Conservation (phyloP, 2,329 filamentous ascomycete genomes). For the Cadophora sp. region DNA sequence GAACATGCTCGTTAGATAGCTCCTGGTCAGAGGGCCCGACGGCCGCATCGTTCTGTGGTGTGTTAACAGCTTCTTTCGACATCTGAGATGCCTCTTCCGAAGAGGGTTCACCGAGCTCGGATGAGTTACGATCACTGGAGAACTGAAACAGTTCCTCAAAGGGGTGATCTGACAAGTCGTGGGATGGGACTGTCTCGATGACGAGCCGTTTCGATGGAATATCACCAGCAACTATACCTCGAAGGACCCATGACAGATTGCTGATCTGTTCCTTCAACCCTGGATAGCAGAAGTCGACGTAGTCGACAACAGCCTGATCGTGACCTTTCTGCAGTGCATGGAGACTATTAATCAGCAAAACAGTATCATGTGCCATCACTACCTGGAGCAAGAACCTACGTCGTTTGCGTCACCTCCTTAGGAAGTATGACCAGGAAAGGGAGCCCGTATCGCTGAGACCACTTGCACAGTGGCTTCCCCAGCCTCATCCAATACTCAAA, state of each 20-base stretch:
- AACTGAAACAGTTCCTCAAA: too few species aligned
- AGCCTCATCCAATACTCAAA: conserved; percentile 17
- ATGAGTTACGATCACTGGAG: too few species aligned
- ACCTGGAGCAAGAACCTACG: conserved; percentile 13
- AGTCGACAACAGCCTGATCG: background rate
- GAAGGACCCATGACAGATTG: background rate
- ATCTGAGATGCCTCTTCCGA: too few species aligned
- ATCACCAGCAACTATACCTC: conserved; percentile 1
- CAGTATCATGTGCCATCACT: conserved; percentile 1
- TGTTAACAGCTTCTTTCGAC: too few species aligned
- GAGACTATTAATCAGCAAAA: conserved; percentile 4
- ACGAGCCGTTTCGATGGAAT: background rate
- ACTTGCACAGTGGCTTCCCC: conserved; percentile 11
- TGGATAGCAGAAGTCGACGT: background rate
- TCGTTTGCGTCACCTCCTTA: conserved; percentile 16
- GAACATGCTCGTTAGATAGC: too few species aligned
- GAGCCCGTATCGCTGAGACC: conserved; percentile 12
- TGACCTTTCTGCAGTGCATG: background rate
- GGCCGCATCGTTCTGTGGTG: too few species aligned
- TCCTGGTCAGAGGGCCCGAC: too few species aligned
- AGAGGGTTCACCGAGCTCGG: too few species aligned
- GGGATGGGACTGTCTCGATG: background rate
- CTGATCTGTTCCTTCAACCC: conserved; percentile 6
- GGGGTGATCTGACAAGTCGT: too few species aligned
- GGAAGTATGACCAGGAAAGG: conserved; percentile 7